phyloP scores from a whole-genome alignment of 1,139 yeast genomes.

The Blastobotrys capitulatus region DNA sequence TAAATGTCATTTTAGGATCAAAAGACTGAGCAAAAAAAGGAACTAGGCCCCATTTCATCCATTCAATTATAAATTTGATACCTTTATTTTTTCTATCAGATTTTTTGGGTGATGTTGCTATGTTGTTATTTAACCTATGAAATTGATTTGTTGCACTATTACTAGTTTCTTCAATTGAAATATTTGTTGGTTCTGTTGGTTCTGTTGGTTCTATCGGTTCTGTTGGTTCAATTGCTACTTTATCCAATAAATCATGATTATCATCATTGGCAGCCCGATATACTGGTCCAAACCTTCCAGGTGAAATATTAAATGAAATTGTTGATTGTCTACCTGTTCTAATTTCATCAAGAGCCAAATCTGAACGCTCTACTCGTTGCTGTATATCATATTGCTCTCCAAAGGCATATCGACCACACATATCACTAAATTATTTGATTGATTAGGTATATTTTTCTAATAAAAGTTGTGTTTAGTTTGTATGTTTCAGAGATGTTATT shows the following conservation, averaged over 20 bases:
- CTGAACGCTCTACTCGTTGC: constrained; percentile 15
- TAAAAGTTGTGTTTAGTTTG: too few relatives aligned
- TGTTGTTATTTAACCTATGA: too few relatives aligned
- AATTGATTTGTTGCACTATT: too few relatives aligned
- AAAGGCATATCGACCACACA: constrained; percentile 16
- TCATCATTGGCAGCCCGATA: constrained; percentile 30
- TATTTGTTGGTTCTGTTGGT: too few relatives aligned
- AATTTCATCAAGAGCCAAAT: constrained; percentile 23
- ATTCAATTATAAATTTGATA: constrained; percentile 21
- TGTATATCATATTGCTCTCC: constrained; percentile 9
- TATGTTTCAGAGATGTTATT: too few relatives aligned
- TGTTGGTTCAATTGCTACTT: background rate
- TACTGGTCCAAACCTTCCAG: constrained; percentile 46
- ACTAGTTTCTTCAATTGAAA: too few relatives aligned
- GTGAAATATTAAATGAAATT: constrained; percentile 43
- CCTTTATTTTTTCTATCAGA: constrained; percentile 5
- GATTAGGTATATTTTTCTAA: background rate
- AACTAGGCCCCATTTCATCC: constrained; percentile 58
- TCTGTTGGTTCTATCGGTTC: too few relatives aligned
- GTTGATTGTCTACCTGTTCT: constrained; percentile 24
- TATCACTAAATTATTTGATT: background rate
- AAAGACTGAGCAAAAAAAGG: constrained; percentile 43
- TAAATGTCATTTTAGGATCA: constrained; percentile 31
- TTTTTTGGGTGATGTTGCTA: background rate
- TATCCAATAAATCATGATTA: background rate